Evolutionary conservation across 2,329 filamentous ascomycete genomes (phyloP).

Genomic region (Cladosporium sphaerospermum): DNA sequence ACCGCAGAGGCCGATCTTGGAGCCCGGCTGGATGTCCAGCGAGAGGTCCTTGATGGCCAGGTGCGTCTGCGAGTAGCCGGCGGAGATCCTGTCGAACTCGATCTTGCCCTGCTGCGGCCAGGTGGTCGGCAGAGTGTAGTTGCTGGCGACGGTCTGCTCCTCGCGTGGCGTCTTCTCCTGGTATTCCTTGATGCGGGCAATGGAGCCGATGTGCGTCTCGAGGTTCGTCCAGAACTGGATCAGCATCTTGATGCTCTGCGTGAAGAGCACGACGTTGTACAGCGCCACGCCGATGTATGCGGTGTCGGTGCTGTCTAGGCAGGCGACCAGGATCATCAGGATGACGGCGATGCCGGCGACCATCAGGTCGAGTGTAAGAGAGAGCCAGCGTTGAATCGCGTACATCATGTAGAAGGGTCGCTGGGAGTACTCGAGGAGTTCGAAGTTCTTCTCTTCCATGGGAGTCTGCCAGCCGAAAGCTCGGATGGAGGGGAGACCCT

Average conservation of each 20-base stretch:
- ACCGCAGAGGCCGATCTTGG: slow-evolving; percentile 48
- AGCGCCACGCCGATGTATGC: slow-evolving; percentile 50
- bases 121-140: neutral
- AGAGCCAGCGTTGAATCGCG: slow-evolving; percentile 41
- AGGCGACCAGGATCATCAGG: slow-evolving; percentile 30
- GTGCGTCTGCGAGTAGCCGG: slow-evolving; percentile 21
- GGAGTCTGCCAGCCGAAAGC: slow-evolving; percentile 43
- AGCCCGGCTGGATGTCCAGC: slow-evolving; percentile 41
- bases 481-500: slow-evolving; percentile 45
- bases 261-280: slow-evolving; percentile 50
- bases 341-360: slow-evolving; percentile 28
- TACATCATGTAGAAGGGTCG: slow-evolving; percentile 41
- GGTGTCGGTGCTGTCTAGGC: slow-evolving; percentile 37
- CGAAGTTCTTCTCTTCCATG: slow-evolving; percentile 33
- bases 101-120: slow-evolving; percentile 8
- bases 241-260: slow-evolving; percentile 45
- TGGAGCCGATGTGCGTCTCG: slow-evolving; percentile 53
- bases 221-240: slow-evolving; percentile 51
- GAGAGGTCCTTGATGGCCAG: slow-evolving; percentile 40
- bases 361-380: slow-evolving; percentile 34
- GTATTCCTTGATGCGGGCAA: slow-evolving; percentile 51
- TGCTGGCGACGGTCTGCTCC: slow-evolving; percentile 12
- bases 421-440: slow-evolving; percentile 37
- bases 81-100: slow-evolving; percentile 8
- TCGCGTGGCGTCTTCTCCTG: slow-evolving; percentile 40